These are phyloP conservation scores for Cordyceps militaris DNA, from an alignment of 2,329 filamentous ascomycete species.

Conservation along the genomic window DNA sequence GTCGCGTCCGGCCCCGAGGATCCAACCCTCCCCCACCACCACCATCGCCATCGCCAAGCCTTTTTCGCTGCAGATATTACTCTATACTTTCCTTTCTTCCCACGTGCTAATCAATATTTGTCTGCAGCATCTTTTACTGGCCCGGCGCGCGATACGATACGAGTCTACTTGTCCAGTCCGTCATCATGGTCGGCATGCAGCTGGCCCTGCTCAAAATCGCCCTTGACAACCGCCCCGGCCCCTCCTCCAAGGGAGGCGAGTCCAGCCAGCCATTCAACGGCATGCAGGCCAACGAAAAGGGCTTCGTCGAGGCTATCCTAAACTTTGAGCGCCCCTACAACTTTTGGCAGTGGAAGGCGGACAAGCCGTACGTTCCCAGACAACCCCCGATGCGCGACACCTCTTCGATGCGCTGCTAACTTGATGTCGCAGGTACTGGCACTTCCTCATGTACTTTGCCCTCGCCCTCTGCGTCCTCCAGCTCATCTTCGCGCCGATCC, in stretches of 20 bases:
- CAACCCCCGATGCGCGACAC: background rate
- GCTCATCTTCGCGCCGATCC: constrained; percentile 55
- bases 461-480: constrained; percentile 55
- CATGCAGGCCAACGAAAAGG: constrained; percentile 30
- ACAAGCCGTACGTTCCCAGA: constrained; percentile 50
- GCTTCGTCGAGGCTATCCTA: constrained; percentile 17
- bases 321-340: constrained; percentile 56
- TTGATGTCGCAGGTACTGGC: constrained; percentile 57
- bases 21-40: background rate
- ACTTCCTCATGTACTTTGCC: constrained; percentile 64
- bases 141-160: constrained; percentile 58
- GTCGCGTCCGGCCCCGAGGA: background rate
- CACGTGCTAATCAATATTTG: constrained; percentile 15
- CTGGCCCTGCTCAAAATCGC: constrained; percentile 58
- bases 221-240: constrained; percentile 57
- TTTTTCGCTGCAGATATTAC: background rate
- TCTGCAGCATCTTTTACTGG: constrained; percentile 59
- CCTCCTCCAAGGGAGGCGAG: constrained; percentile 54
- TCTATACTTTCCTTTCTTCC: background rate
- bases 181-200: constrained; percentile 60
- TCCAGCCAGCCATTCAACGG: constrained; percentile 56
- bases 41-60: background rate
- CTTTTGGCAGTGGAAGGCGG: constrained; percentile 76
- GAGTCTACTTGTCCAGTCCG: constrained; percentile 56
- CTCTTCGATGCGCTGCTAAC: background rate